Conservation (phyloP, 306 rosid species). For the Mimosa pudica region DNA sequence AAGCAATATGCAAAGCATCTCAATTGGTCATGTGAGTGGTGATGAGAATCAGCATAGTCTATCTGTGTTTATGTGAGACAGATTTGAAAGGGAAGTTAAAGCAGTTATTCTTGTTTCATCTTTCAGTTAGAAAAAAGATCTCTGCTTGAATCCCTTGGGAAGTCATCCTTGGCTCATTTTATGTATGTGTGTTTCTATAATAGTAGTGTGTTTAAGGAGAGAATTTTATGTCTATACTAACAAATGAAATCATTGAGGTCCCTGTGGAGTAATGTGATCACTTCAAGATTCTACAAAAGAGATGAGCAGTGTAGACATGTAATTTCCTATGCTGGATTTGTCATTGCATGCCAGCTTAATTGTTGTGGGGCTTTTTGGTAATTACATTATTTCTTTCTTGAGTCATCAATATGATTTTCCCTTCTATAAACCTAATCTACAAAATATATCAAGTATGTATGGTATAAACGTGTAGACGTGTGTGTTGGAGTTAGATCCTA, state of each 20-base stretch:
- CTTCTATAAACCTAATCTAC: no score
- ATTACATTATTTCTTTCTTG: no score
- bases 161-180: slow-evolving; percentile 79
- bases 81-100: slow-evolving; percentile 17
- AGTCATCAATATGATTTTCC: no score
- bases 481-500: background rate
- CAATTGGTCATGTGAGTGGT: slow-evolving; percentile 35
- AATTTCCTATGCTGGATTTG: no score
- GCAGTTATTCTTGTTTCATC: slow-evolving; percentile 30
- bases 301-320: no score
- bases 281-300: no score
- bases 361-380: no score
- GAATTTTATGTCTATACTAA: background rate
- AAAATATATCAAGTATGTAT: background rate
- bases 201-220: background rate
- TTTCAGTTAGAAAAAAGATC: slow-evolving; percentile 19
- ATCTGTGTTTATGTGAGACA: slow-evolving; percentile 45
- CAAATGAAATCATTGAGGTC: background rate
- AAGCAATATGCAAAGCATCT: slow-evolving; percentile 36
- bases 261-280: no score
- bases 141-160: slow-evolving; percentile 48
- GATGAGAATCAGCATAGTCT: slow-evolving; percentile 46
- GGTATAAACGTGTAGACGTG: background rate
- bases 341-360: no score
- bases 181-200: background rate